Base-by-base conservation (phyloP, 2,329 filamentous ascomycete genomes). In the Penicillium sp. region DNA sequence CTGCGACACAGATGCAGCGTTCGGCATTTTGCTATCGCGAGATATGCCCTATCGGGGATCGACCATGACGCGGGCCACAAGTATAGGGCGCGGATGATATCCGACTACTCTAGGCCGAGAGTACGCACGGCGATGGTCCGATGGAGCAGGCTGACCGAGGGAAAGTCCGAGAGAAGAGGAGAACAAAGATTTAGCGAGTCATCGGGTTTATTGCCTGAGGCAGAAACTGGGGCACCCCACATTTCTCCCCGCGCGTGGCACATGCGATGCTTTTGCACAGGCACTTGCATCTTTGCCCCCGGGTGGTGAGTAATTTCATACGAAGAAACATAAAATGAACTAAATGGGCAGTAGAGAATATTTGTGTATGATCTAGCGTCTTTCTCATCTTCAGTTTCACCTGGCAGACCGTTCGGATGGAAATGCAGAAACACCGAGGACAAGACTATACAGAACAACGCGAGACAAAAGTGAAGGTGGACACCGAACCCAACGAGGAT, bases 1-100 rank as follows among this genome's bases (percentile, higher is more conserved):
- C 38, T 59, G 63, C 28, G 56, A 51, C 45, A 57, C 54, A 54
- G 60, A 42, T 53, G 56, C 54, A 59, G 61, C 42, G 64, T 70
- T 72, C 65, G 67, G 62, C 68, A 69, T 71, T 57, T 64, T 67
- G 62, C 59, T 65, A 56, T 60, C 64, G 67, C 67, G 66, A 70
- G 64, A 53, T 49, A 42, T 33, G 47, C 47, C 42, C 48, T 61
- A 61, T 56, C 58, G 60, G 56, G 50, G 54, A 52, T 60, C 56
- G 59, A 56, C 58, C 60, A 61, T 62, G 52, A 52, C 50, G 54
- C 50, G 51, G 33, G 31, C 18, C 21, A 18, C n/a, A 38, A 21
- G 16, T 16, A 21, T 5, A 9, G 16, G 8, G 5, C 34, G 3
- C 34, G 34, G 34, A 38, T 18, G 34, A 26, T 46, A n/a, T 48